These are phyloP conservation scores for Triangularia verruculosa DNA, from an alignment of 2,329 filamentous ascomycete genomes.

Conservation along the genomic window DNA sequence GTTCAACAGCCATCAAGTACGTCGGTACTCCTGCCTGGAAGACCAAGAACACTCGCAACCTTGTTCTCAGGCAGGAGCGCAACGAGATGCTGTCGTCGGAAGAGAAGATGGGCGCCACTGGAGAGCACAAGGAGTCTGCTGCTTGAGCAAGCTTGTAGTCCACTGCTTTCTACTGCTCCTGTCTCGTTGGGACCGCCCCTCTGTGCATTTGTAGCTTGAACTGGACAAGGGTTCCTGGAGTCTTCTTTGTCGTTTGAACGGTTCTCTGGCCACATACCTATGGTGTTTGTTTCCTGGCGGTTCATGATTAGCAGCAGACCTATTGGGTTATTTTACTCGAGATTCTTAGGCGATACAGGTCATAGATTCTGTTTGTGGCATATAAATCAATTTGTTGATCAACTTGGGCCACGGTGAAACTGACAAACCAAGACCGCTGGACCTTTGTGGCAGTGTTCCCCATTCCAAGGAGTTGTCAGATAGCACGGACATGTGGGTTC, in stretches of 20 bases:
- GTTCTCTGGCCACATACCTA: background rate
- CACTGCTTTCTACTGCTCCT: background rate
- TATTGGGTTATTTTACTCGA: background rate
- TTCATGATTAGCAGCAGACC: background rate
- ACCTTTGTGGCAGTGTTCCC: too few relatives aligned
- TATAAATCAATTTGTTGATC: background rate
- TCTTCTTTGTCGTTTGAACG: background rate
- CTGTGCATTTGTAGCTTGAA: too few relatives aligned
- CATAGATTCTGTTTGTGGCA: background rate
- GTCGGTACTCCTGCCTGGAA: constrained; percentile 44
- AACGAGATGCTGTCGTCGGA: constrained; percentile 33
- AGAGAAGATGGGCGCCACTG: constrained; percentile 32
- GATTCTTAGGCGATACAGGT: background rate
- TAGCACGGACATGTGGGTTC: background rate
- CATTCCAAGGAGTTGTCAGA: background rate
- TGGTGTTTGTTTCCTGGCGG: background rate
- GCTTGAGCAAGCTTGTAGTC: background rate
- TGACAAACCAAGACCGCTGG: background rate
- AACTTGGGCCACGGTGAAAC: background rate
- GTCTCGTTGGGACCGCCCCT: too few relatives aligned
- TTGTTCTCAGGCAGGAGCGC: constrained; percentile 34
- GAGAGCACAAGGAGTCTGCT: constrained; percentile 22
- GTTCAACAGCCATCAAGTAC: constrained; percentile 33
- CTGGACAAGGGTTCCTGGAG: too few relatives aligned
- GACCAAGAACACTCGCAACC: constrained; percentile 37